Evolutionary conservation across 495 filamentous ascomycete genomes (phyloP), one percentile per base, ranked within the genome.

Genomic region (Glonium stellatum): DNA sequence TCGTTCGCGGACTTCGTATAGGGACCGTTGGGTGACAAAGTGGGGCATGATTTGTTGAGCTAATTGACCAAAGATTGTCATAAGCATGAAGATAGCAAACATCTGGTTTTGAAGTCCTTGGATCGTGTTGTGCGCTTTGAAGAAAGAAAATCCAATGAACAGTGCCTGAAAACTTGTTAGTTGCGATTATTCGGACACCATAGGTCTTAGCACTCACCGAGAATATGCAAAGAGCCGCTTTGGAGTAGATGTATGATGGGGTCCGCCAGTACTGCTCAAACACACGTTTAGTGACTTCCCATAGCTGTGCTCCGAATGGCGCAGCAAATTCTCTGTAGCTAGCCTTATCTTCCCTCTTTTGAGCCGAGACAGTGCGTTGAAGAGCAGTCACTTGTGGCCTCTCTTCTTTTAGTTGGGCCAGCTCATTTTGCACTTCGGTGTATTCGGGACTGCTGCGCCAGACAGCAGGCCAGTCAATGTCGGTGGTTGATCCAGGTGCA

Each of bases 261-360:
- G 86, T 90, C 42, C 92, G 85, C 88, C 89, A 96, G 75, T 92
- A 95, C 68, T 95, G 88, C 70, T 92, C 76, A 75, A 93, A 92
- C 64, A 92, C 84, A 55, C 91, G 80, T 71, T 73, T 64, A 12
- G 75, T 77, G 53, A 85, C 82, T 46, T 75, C 73, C 54, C 60
- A 69, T 25, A 86, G 71, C 68, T 89, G 86, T 15, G 69, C 63
- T 5, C 65, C 62, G 63, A 76, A 76, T 12, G 69, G 69, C 12
- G 69, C 72, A 11, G 73, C 73, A 53, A 72, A 75, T 57, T 75
- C 74, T 23, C 71, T 66, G 54, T 73, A 75, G 36, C 55, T 58
- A 21, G 59, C 68, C 60, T 73, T 70, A 61, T 76, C 70, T 42
- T 71, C 62, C n/a, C 52, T 55, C 46, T 54, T 59, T 55, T 68